Percentiles rank a stretch among this genome's conserved stretches.
phyloP scores from a whole-genome alignment of 495 filamentous ascomycete species.

The Paragyromitra xinjiangensis region DNA sequence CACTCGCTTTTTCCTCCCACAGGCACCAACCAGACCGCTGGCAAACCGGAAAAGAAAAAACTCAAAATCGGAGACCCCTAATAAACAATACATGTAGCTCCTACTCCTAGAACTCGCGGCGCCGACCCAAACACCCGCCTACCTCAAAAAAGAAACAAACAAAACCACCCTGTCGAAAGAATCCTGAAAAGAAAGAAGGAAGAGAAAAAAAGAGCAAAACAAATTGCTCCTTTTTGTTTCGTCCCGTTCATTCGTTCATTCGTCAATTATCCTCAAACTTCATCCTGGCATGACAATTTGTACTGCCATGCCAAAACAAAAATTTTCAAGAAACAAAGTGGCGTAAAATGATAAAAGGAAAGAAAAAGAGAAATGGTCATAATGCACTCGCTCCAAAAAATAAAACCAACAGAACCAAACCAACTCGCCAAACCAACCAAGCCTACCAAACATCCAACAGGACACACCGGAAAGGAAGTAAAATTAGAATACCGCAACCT shows the following conservation, averaged over 20 bases:
- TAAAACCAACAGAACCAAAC: conserved; percentile 34
- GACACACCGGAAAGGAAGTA: conserved; percentile 27
- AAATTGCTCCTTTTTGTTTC: conserved; percentile 34
- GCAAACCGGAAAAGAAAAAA: conserved; percentile 21
- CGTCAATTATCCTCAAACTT: conserved; percentile 43
- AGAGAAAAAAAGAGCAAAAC: conserved; percentile 15
- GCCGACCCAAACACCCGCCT: conserved; percentile 21
- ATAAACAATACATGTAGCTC: conserved; percentile 22
- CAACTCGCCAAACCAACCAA: conserved; percentile 24
- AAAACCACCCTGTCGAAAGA: neutral
- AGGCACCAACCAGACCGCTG: conserved; percentile 10
- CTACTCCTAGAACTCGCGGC: conserved; percentile 42
- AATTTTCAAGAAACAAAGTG: conserved; percentile 19
- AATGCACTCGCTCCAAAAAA: conserved; percentile 51
- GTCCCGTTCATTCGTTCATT: conserved; percentile 28
- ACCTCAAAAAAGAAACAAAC: conserved; percentile 14
- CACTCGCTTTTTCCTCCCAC: conserved; percentile 13
- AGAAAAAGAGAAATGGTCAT: conserved; percentile 21
- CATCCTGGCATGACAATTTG: conserved; percentile 46
- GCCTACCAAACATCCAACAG: conserved; percentile 38
- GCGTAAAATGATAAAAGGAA: conserved; percentile 14
- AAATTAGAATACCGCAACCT: conserved; percentile 14
- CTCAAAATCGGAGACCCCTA: conserved; percentile 4
- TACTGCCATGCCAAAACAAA: conserved; percentile 45
- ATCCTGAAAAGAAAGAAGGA: neutral